Base-by-base conservation (phyloP, 352 stramenopile genomes). In the Phytophthora ramorum region DNA sequence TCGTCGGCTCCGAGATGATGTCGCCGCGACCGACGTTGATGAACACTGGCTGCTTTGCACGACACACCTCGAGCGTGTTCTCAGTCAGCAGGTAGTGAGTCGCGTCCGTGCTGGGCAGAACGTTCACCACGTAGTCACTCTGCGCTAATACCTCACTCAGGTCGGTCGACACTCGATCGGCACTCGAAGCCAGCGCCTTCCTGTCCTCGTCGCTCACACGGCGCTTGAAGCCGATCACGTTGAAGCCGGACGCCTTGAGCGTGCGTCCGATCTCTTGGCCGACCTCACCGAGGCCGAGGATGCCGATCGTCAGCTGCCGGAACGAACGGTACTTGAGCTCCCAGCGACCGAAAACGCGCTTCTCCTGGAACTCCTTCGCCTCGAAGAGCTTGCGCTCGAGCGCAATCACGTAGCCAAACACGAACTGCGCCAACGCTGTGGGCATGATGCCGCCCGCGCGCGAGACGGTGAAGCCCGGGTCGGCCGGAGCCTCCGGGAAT, bases 1-100 rank as follows among this genome's bases (percentile, higher is more conserved):
- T 70, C 28, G 66, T 73, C n/a, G 35, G 20, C 64, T 94, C 84
- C 28, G 69, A 65, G 38, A 96, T 81, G 30, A 97, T 62, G 56
- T 97, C 88, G 19, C 89, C 91, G n/a, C 91, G 82, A 19, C 91
- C 91, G 9, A 95, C 84, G 73, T 96, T 97, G 69, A 97, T 81
- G 63, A 97, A 85, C 45, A 94, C 78, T 4, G 89, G 84, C 61
- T 83, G 48, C 70, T 87, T 83, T 37, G 68, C 66, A 3, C 57
- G 49, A 32, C 82, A 91, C 9, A 71, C 52, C 40, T 69, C 34
- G 3, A 97, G 65, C 19, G 66, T 67, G 19, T 78, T 64, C 22
- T 87, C 72, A 4, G 70, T 83, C 41, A 97, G 62, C 19, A 96
- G 58, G 51, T 85, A 78, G 34, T 76, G 76, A 44, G 91, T 97